Evolutionary conservation across 192 early-diverging fungal genomes (phyloP).

Genomic region (Diversispora epigaea): DNA sequence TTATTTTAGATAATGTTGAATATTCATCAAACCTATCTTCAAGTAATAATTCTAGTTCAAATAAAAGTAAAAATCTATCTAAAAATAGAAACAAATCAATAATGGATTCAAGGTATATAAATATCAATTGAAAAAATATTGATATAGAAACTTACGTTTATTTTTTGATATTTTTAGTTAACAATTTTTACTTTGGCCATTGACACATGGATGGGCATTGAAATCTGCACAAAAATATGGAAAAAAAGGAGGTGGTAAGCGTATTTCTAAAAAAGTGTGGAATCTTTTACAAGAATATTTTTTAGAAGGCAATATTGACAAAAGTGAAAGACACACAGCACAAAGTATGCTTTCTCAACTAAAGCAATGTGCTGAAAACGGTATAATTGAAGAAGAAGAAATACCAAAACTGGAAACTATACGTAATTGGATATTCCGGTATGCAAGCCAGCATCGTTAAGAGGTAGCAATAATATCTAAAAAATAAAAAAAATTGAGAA

Average conservation of each 20-base stretch:
- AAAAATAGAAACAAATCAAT: neutral
- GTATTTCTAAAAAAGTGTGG: neutral
- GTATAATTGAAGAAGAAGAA: neutral
- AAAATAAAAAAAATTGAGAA: neutral
- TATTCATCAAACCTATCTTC: too few relatives aligned
- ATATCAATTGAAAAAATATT: neutral
- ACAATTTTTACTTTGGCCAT: neutral
- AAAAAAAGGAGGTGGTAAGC: neutral
- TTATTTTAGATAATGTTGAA: too few relatives aligned
- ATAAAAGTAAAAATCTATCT: neutral
- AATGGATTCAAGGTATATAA: neutral
- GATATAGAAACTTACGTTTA: neutral
- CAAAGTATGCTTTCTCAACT: constrained; percentile 1
- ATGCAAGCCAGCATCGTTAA: too few relatives aligned
- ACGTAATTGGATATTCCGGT: neutral
- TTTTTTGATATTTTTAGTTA: neutral
- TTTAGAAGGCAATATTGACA: too few relatives aligned
- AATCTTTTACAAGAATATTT: neutral
- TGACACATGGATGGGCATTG: neutral
- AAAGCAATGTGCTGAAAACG: neutral
- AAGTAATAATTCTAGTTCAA: neutral
- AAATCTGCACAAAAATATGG: constrained; percentile 5
- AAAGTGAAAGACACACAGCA: too few relatives aligned
- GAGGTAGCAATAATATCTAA: neutral
- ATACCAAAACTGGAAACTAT: neutral